Conservation (phyloP, 192 early-diverging fungal genomes). For the Phycomyces nitens region DNA sequence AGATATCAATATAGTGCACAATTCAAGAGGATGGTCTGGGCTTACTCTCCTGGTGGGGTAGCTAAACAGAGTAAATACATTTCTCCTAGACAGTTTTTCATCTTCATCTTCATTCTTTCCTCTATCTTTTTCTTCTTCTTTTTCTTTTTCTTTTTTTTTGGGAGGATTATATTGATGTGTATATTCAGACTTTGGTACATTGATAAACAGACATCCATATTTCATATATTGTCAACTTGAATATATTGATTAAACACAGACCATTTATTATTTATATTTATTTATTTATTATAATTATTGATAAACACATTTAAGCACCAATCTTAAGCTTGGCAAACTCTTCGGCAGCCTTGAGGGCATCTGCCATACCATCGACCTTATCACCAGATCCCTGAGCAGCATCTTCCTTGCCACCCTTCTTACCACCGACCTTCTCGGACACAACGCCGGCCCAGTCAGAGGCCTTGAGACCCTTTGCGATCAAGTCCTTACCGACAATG, state of each 20-base stretch:
- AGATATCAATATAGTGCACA: constrained; percentile 43
- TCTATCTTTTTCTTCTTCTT: neutral
- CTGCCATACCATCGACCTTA: constrained; percentile 58
- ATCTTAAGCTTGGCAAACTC: constrained; percentile 72
- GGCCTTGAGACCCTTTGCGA: constrained; percentile 82
- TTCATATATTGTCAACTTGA: too few relatives aligned
- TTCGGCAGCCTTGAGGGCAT: constrained; percentile 71
- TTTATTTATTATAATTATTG: neutral
- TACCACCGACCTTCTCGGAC: constrained; percentile 80
- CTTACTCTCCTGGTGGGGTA: constrained; percentile 67
- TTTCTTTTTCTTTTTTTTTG: too few relatives aligned
- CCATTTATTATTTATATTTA: too few relatives aligned
- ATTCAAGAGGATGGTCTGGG: constrained; percentile 71
- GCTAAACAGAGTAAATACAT: constrained; percentile 9
- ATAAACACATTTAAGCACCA: constrained; percentile 25
- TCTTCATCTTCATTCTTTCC: neutral
- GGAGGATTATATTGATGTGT: too few relatives aligned
- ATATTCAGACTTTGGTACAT: too few relatives aligned
- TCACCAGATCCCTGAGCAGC: constrained; percentile 88
- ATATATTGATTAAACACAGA: too few relatives aligned
- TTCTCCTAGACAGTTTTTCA: neutral
- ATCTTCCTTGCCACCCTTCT: constrained; percentile 93
- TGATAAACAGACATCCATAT: too few relatives aligned
- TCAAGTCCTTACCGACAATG: constrained; percentile 73
- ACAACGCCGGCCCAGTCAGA: constrained; percentile 89